Evolutionary conservation across 768 basidiomycete genomes (phyloP), one percentile per base, ranked within the genome.

Genomic region (Brasilioporus rufonigricans): DNA sequence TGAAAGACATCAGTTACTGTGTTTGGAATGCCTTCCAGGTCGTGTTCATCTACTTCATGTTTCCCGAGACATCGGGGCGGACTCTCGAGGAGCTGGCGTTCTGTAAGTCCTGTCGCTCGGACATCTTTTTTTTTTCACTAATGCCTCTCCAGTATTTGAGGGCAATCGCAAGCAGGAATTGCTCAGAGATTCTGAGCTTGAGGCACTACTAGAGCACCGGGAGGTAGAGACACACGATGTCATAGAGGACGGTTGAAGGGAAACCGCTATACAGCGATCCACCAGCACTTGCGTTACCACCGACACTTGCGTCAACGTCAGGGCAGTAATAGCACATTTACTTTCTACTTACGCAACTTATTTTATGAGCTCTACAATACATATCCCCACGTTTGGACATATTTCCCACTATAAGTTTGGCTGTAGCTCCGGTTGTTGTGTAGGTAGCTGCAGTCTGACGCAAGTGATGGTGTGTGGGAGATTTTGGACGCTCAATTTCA

Each of bases 81-180:
- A 62, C 61, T 1, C 58, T 63, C 1, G 62, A 63, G 13, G 62
- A 63, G 39, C 16, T 64, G 11, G 47, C 56, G 9, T 60, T 60
- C 53, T 27, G 62, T 63, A 36, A 52, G 62, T 56, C 16, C 39
- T 12, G 10, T 11, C 10, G 21, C 14, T 23, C 10, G 39, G 13
- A 40, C 21, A 40, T 19, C 33, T 35, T 9, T 38, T 21, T 4
- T 18, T 38, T 16, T 19, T 11, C 13, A 12, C 24, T 48, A 13
- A 48, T 24, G 11, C 24, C 18, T 11, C 24, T 16, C 11, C 19
- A 49, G 27, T 49, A 14, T 49, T 40, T 11, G 48, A 49, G 31
- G 31, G 18, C 44, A 53, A 48, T 13, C 53, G 29, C 19, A 40
- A 24, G 21, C 40, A 21, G 21, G 43, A 53, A 23, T 36, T 23